Evolutionary conservation across 257 asterid genomes (phyloP).

Genomic region (Paulownia fortunei): DNA sequence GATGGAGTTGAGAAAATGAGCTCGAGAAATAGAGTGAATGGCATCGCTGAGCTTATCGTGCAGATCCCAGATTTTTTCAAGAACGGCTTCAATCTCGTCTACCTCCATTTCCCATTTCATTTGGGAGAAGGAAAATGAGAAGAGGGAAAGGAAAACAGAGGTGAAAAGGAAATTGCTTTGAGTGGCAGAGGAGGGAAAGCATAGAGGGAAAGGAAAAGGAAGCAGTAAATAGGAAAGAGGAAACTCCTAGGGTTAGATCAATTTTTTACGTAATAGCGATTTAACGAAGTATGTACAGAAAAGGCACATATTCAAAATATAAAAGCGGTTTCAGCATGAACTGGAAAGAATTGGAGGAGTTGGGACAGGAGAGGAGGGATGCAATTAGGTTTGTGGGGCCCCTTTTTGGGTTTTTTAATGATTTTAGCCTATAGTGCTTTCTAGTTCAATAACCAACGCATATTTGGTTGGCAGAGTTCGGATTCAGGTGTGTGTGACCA

Average conservation of each 20-base stretch:
- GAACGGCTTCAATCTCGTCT: conserved; percentile 83
- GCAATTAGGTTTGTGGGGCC: conserved; percentile 20
- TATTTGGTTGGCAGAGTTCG: conserved; percentile 35
- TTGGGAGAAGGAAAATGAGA: conserved; percentile 22
- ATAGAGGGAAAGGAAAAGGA: conserved; percentile 24
- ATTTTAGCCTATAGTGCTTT: neutral
- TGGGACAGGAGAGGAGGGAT: neutral
- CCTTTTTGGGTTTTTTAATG: neutral
- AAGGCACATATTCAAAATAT: no score
- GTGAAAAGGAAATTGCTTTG: conserved; percentile 16
- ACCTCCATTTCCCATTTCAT: conserved; percentile 94
- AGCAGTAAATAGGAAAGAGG: neutral
- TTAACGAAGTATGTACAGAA: neutral
- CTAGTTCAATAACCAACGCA: conserved; percentile 37
- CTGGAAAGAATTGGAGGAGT: conserved; percentile 34
- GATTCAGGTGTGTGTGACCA: conserved; percentile 25
- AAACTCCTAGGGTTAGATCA: conserved; percentile 35
- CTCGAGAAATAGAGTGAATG: conserved; percentile 82
- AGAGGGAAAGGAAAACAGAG: neutral
- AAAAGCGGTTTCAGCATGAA: conserved; percentile 32
- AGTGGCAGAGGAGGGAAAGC: conserved; percentile 38
- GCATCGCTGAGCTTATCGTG: conserved; percentile 99
- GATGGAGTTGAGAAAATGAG: conserved; percentile 78
- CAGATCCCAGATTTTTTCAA: conserved; percentile 89
- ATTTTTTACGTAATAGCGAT: neutral